These are phyloP conservation scores for Heritiera littoralis DNA, from an alignment of 345 rosid genomes.

Conservation along the genomic window DNA sequence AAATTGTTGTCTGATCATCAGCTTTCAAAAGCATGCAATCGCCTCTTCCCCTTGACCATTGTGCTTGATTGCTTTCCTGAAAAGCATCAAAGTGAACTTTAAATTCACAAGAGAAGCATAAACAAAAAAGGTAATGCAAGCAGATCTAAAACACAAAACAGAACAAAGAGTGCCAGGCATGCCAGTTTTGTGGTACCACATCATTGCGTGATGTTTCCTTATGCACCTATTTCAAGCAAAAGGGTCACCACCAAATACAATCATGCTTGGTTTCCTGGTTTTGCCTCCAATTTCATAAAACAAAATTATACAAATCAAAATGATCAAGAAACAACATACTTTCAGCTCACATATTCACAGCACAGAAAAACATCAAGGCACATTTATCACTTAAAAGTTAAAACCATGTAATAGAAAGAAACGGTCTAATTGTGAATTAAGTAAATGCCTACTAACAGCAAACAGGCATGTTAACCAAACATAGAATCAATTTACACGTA, in stretches of 20 bases:
- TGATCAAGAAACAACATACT: not conserved
- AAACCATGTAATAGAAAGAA: not conserved
- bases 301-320: not conserved
- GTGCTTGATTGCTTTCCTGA: constrained; percentile 32
- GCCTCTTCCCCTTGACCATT: constrained; percentile 19
- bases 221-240: not conserved
- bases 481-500: not conserved
- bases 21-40: constrained; percentile 23
- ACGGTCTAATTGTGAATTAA: not conserved
- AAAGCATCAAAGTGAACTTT: constrained; percentile 11
- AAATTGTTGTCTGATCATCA: constrained; percentile 37
- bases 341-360: constrained; percentile 1
- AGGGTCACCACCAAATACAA: not conserved
- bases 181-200: not conserved
- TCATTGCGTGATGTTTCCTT: not conserved
- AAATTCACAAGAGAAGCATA: not conserved
- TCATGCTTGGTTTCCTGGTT: not conserved
- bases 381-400: not conserved
- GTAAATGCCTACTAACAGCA: not conserved
- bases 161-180: not conserved
- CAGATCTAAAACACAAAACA: not conserved
- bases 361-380: not conserved
- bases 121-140: not conserved
- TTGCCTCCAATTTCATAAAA: not conserved
- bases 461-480: constrained; percentile 3